Conservation (phyloP, 768 basidiomycete genomes). For the Amanita phalloides region DNA sequence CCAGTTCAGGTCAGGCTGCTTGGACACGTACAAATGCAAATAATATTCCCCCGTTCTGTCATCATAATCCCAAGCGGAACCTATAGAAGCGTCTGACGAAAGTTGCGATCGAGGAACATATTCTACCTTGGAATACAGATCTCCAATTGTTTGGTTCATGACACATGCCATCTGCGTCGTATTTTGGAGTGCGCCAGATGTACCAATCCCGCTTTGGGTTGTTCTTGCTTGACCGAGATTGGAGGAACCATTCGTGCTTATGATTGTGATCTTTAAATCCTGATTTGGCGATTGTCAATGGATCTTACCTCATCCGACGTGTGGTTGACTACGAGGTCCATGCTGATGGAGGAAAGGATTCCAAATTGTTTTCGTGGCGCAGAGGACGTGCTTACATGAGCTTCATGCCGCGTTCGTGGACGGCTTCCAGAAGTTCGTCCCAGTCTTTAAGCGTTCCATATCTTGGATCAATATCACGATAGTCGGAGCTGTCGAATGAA, state of each 20-base stretch:
- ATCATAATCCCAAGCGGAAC: conserved; percentile 66
- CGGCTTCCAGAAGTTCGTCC: conserved; percentile 40
- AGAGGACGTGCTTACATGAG: conserved; percentile 35
- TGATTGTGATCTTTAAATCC: neutral
- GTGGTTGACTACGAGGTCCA: conserved; percentile 74
- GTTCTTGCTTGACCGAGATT: conserved; percentile 36
- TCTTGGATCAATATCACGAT: conserved; percentile 48
- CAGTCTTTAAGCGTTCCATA: conserved; percentile 58
- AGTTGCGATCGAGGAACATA: neutral
- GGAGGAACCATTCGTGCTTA: conserved; percentile 64
- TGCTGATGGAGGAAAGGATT: conserved; percentile 25
- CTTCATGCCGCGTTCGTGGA: conserved; percentile 59
- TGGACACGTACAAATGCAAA: conserved; percentile 52
- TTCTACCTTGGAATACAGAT: conserved; percentile 49
- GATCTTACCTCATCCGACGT: conserved; percentile 47
- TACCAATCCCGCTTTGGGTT: conserved; percentile 69
- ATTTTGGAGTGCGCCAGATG: conserved; percentile 55
- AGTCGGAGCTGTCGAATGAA: conserved; percentile 39
- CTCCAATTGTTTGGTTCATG: conserved; percentile 69
- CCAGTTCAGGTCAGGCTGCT: conserved; percentile 77
- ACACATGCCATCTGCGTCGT: conserved; percentile 39
- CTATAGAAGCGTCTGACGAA: conserved; percentile 16
- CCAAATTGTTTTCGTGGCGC: neutral
- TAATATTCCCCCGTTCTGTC: conserved; percentile 58
- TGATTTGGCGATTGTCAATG: neutral